Evolutionary conservation across 495 filamentous ascomycete genomes (phyloP).

Genomic region (Lasiosphaeria ovina): DNA sequence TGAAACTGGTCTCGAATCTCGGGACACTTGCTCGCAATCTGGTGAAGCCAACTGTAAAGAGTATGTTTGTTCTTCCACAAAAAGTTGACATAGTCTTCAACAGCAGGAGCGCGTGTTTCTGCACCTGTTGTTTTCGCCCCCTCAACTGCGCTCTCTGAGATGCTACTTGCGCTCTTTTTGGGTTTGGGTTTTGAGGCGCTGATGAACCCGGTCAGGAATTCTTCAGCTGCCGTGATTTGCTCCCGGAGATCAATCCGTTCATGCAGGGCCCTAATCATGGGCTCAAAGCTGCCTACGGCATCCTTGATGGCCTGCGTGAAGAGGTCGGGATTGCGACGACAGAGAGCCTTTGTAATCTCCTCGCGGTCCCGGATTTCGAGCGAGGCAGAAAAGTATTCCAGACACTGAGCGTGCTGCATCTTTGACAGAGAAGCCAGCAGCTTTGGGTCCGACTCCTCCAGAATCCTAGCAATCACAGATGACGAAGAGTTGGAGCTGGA

Average conservation of each 20-base stretch:
- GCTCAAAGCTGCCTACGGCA: conserved; percentile 58
- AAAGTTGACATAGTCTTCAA: conserved; percentile 61
- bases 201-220: conserved; percentile 61
- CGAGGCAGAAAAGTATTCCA: conserved; percentile 58
- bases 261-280: conserved; percentile 61
- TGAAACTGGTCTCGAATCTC: conserved; percentile 53
- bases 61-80: conserved; percentile 53
- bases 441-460: conserved; percentile 32
- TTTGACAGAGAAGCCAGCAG: conserved; percentile 41
- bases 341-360: conserved; percentile 55
- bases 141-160: background rate
- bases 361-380: conserved; percentile 62
- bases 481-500: conserved; percentile 32
- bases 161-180: conserved; percentile 19
- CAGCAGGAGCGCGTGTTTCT: conserved; percentile 40
- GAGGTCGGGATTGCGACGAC: conserved; percentile 57
- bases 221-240: conserved; percentile 55
- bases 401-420: conserved; percentile 50
- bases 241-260: conserved; percentile 61
- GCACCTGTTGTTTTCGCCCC: conserved; percentile 18
- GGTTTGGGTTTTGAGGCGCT: conserved; percentile 40
- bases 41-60: conserved; percentile 60
- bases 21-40: conserved; percentile 59
- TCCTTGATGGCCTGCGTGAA: conserved; percentile 58
- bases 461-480: conserved; percentile 54